phyloP scores from a whole-genome alignment of 805 yeast genomes.

The Yarrowia yakushimensis region DNA sequence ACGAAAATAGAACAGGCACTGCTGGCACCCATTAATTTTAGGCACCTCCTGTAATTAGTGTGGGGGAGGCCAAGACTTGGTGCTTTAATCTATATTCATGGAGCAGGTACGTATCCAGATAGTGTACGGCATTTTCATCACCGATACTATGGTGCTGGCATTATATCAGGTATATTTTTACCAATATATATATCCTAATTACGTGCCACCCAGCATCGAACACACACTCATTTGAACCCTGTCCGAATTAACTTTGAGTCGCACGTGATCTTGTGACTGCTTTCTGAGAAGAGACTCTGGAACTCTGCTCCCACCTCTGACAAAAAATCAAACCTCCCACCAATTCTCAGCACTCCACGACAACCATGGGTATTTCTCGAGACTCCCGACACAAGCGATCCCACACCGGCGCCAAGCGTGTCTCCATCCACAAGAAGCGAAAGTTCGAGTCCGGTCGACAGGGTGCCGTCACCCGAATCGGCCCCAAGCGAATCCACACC shows the following conservation, averaged over 20 bases:
- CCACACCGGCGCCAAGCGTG: conserved; percentile 99
- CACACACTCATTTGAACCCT: not conserved
- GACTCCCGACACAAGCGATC: conserved; percentile 99
- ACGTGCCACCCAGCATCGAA: not conserved
- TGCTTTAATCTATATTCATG: too few relatives aligned
- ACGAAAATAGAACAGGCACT: too few relatives aligned
- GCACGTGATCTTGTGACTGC: conserved; percentile 24
- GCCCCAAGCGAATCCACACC: conserved; percentile 97
- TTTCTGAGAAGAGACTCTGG: not conserved
- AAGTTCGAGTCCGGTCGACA: conserved; percentile 99
- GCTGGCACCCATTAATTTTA: too few relatives aligned
- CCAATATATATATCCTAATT: too few relatives aligned
- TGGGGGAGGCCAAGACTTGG: too few relatives aligned
- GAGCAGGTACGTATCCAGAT: too few relatives aligned
- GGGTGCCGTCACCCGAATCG: conserved; percentile 98
- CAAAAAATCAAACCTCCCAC: conserved; percentile 22
- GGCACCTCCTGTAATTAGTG: too few relatives aligned
- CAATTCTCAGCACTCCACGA: conserved; percentile 23
- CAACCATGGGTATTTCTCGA: conserved; percentile 98
- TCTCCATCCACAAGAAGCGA: conserved; percentile 99
- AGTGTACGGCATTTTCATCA: too few relatives aligned
- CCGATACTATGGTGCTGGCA: too few relatives aligned
- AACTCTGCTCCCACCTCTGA: conserved; percentile 22
- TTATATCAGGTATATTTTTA: too few relatives aligned
- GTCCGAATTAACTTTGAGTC: not conserved